Percentiles rank a stretch among this genome's conserved stretches.
phyloP scores from a whole-genome alignment of 1,284 basidiomycete species.

The Tylopilus sp. region DNA sequence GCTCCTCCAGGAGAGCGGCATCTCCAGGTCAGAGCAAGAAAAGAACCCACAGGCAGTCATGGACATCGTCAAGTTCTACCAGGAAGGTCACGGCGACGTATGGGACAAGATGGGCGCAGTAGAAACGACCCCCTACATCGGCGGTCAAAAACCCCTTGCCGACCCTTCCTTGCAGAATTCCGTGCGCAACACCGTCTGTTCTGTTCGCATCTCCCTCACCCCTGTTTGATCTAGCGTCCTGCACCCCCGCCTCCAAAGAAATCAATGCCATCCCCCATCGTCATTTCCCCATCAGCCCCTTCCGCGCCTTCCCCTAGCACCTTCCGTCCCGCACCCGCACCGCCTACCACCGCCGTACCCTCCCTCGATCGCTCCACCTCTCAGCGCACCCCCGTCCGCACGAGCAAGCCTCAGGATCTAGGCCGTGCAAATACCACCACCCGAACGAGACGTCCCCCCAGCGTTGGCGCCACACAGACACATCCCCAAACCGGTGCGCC shows the following conservation, averaged over 20 bases:
- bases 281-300: constrained; percentile 33
- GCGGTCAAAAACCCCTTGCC: constrained; percentile 30
- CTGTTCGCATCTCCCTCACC: constrained; percentile 7
- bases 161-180: constrained; percentile 51
- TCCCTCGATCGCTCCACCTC: constrained; percentile 75
- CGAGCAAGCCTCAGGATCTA: constrained; percentile 49
- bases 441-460: constrained; percentile 31
- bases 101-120: constrained; percentile 78
- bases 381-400: constrained; percentile 58
- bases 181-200: constrained; percentile 37
- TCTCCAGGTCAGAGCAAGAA: constrained; percentile 93
- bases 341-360: constrained; percentile 54
- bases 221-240: constrained; percentile 40
- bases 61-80: constrained; percentile 99
- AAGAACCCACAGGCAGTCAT: constrained; percentile 98
- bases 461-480: constrained; percentile 19
- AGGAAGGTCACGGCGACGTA: constrained; percentile 77
- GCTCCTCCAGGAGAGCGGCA: constrained; percentile 93
- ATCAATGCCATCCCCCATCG: constrained; percentile 34
- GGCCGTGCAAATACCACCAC: constrained; percentile 65
- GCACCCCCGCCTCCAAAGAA: constrained; percentile 58
- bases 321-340: constrained; percentile 66
- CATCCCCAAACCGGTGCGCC: constrained; percentile 30
- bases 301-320: constrained; percentile 42
- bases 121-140: constrained; percentile 22